These are phyloP conservation scores for Pisolithus orientalis DNA, from an alignment of 768 basidiomycete species.

Conservation along the genomic window DNA sequence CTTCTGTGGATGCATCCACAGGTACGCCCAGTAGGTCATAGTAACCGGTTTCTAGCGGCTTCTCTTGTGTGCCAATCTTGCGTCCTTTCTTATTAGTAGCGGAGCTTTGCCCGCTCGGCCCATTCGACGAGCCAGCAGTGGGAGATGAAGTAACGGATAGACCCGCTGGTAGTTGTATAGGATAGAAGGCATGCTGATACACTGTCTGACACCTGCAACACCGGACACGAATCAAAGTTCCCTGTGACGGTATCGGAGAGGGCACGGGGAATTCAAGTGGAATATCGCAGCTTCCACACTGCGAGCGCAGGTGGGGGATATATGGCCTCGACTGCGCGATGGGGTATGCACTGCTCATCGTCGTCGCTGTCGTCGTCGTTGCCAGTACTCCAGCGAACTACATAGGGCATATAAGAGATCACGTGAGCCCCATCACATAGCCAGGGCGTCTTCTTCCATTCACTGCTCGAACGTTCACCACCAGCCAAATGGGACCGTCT, in stretches of 20 bases:
- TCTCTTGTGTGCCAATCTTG: conserved; percentile 85
- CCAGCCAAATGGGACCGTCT: conserved; percentile 29
- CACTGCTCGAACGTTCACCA: background rate
- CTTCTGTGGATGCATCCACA: conserved; percentile 70
- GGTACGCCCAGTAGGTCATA: conserved; percentile 81
- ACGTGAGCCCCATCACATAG: conserved; percentile 21
- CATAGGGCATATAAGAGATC: background rate
- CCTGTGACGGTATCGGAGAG: conserved; percentile 44
- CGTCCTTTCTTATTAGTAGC: conserved; percentile 41
- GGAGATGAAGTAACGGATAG: conserved; percentile 9
- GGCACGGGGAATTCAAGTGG: conserved; percentile 68
- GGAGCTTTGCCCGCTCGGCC: conserved; percentile 13
- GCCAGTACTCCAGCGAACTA: too few relatives aligned
- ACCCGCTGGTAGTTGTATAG: conserved; percentile 44
- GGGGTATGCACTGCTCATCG: conserved; percentile 43
- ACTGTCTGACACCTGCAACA: conserved; percentile 64
- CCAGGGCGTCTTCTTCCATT: conserved; percentile 5
- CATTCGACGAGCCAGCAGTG: conserved; percentile 12
- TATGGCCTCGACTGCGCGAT: conserved; percentile 59
- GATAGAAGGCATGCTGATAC: conserved; percentile 62
- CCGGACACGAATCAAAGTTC: conserved; percentile 56
- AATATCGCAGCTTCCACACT: conserved; percentile 50
- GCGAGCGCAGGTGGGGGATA: conserved; percentile 60
- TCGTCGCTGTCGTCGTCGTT: conserved; percentile 10
- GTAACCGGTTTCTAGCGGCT: conserved; percentile 85